Evolutionary conservation across 2,329 filamentous ascomycete genomes (phyloP).

Genomic region (Phialophora chinensis): DNA sequence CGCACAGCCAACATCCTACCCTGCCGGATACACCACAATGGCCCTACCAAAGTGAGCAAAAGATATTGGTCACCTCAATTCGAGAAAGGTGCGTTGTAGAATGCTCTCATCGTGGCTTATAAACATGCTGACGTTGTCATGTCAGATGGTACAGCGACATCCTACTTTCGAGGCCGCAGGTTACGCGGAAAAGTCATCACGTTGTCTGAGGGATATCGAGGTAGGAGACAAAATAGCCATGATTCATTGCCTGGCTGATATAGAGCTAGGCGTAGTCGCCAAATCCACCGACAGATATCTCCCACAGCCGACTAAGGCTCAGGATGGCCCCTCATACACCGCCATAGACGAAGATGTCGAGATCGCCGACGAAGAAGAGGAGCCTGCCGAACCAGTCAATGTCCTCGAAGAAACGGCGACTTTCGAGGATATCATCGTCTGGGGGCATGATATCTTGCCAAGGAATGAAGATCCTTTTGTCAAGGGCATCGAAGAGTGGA

Average conservation of each 20-base stretch:
- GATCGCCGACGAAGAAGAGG: slow-evolving; percentile 52
- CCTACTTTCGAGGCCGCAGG: slow-evolving; percentile 81
- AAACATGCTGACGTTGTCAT: slow-evolving; percentile 6
- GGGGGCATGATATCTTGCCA: slow-evolving; percentile 75
- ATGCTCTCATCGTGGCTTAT: neutral
- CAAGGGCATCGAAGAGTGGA: slow-evolving; percentile 80
- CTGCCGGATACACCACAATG: slow-evolving; percentile 79
- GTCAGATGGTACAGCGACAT: slow-evolving; percentile 59
- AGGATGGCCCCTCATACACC: slow-evolving; percentile 21
- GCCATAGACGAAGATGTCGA: slow-evolving; percentile 36
- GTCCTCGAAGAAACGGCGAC: slow-evolving; percentile 66
- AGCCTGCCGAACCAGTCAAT: slow-evolving; percentile 57
- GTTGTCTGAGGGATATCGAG: slow-evolving; percentile 74
- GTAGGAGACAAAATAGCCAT: slow-evolving; percentile 42
- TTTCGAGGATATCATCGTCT: slow-evolving; percentile 80
- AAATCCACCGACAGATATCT: slow-evolving; percentile 47
- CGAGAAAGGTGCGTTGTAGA: slow-evolving; percentile 47
- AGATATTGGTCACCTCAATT: slow-evolving; percentile 73
- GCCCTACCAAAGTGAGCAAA: slow-evolving; percentile 66
- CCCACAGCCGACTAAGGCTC: slow-evolving; percentile 22
- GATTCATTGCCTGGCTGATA: neutral
- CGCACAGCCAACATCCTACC: slow-evolving; percentile 70
- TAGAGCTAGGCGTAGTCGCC: slow-evolving; percentile 61
- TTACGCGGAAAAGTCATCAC: slow-evolving; percentile 70
- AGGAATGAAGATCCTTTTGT: slow-evolving; percentile 73